These are phyloP conservation scores for Diaporthe citri DNA, from an alignment of 2,329 filamentous ascomycete genomes.

Conservation along the genomic window DNA sequence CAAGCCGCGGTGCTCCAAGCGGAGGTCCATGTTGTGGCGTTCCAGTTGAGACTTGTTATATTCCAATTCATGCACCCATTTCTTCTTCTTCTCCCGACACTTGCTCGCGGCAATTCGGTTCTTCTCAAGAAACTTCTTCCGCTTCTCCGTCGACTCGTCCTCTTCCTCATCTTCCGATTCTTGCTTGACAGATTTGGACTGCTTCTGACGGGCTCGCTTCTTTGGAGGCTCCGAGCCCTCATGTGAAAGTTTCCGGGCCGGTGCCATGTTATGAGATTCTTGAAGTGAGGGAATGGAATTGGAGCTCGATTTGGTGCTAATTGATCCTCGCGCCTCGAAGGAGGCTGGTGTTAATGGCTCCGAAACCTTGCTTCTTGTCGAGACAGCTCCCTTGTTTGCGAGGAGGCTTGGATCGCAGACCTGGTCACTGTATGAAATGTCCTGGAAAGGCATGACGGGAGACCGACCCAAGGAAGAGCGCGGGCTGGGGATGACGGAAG, in stretches of 20 bases:
- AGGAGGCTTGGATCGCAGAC: slow-evolving; percentile 32
- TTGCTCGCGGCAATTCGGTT: slow-evolving; percentile 81
- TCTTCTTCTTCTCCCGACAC: slow-evolving; percentile 76
- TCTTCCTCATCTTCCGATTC: slow-evolving; percentile 45
- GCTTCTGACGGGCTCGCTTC: slow-evolving; percentile 41
- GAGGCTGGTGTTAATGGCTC: slow-evolving; percentile 34
- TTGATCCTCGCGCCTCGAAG: slow-evolving; percentile 8
- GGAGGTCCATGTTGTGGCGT: slow-evolving; percentile 56
- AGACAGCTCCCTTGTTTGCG: background rate
- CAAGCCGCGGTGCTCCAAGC: slow-evolving; percentile 57
- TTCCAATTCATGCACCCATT: slow-evolving; percentile 64
- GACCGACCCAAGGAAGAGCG: slow-evolving; percentile 24
- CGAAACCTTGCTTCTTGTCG: background rate
- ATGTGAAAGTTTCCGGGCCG: background rate
- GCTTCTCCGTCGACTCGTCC: slow-evolving; percentile 34
- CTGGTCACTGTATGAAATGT: slow-evolving; percentile 13
- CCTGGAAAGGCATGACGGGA: slow-evolving; percentile 27
- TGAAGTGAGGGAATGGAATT: slow-evolving; percentile 18
- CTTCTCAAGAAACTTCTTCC: slow-evolving; percentile 73
- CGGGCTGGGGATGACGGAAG: slow-evolving; percentile 15
- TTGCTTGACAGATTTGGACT: slow-evolving; percentile 45
- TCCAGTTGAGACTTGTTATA: slow-evolving; percentile 60
- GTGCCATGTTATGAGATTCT: background rate
- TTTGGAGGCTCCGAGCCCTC: slow-evolving; percentile 39
- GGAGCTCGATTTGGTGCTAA: slow-evolving; percentile 31